phyloP scores from a whole-genome alignment of 2,329 filamentous ascomycete species.

The Aspergillus ruber region DNA sequence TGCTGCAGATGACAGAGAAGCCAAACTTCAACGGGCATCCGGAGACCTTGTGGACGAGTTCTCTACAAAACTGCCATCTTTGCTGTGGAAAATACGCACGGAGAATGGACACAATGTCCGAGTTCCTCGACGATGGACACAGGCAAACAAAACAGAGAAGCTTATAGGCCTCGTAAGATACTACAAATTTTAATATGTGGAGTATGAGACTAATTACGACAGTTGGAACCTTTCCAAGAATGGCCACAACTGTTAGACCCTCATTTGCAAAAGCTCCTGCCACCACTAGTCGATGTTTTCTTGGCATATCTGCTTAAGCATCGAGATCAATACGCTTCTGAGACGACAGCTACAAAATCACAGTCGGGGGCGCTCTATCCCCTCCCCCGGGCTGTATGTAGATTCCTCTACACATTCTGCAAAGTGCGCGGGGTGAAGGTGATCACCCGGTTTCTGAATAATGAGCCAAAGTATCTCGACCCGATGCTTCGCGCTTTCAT shows the following conservation, averaged over 20 bases:
- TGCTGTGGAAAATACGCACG: slow-evolving; percentile 33
- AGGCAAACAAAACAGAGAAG: slow-evolving; percentile 30
- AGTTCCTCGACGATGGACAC: slow-evolving; percentile 34
- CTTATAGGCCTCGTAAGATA: slow-evolving; percentile 34
- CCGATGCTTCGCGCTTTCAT: slow-evolving; percentile 71
- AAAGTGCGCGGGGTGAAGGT: slow-evolving; percentile 94
- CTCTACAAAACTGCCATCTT: slow-evolving; percentile 34
- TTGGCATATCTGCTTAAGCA: slow-evolving; percentile 54
- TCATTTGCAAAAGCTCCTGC: slow-evolving; percentile 68
- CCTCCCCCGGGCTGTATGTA: slow-evolving; percentile 65
- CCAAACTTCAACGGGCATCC: slow-evolving; percentile 43
- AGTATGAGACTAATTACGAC: background rate
- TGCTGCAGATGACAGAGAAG: slow-evolving; percentile 37
- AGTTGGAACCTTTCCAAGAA: slow-evolving; percentile 88
- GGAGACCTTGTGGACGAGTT: slow-evolving; percentile 39
- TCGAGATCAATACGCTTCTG: slow-evolving; percentile 36
- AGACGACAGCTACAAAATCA: slow-evolving; percentile 18
- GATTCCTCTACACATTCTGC: slow-evolving; percentile 80
- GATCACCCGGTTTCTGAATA: slow-evolving; percentile 81
- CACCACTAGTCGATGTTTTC: slow-evolving; percentile 68
- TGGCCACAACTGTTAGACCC: slow-evolving; percentile 88
- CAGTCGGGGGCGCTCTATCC: slow-evolving; percentile 39
- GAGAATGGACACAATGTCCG: slow-evolving; percentile 17
- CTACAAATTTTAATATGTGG: background rate
- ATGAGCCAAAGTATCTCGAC: slow-evolving; percentile 80